Percentiles rank a stretch among this genome's conserved stretches.
These are phyloP conservation scores for Tetrahymena borealis DNA, from an alignment of 73 alveolate species.

Conservation along the genomic window DNA sequence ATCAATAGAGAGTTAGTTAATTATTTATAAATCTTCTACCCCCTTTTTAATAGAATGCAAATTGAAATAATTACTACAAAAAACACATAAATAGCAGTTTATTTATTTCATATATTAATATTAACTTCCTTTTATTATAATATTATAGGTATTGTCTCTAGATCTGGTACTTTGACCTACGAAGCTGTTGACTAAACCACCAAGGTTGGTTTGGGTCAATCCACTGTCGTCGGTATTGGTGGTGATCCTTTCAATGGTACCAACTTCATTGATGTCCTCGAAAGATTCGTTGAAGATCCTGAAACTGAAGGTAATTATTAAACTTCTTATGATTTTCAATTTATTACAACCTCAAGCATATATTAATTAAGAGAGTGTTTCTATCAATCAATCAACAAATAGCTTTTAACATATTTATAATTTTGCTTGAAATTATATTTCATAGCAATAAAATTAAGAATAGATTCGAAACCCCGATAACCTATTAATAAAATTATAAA, in stretches of 20 bases:
- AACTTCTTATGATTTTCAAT: background rate
- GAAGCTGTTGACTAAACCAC: slow-evolving; percentile 97
- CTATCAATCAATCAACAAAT: too few species aligned
- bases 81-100: background rate
- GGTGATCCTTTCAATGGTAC: slow-evolving; percentile 98
- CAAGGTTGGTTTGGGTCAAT: slow-evolving; percentile 84
- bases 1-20: background rate
- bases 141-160: slow-evolving; percentile 58
- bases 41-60: background rate
- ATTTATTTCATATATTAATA: background rate
- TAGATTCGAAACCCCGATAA: too few species aligned
- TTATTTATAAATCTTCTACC: background rate
- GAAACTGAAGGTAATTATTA: slow-evolving; percentile 73
- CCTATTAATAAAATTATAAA: too few species aligned
- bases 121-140: background rate
- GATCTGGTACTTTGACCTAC: slow-evolving; percentile 95
- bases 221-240: slow-evolving; percentile 85
- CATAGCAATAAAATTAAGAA: too few species aligned
- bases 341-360: background rate
- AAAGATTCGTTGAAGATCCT: slow-evolving; percentile 80
- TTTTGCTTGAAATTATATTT: too few species aligned
- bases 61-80: background rate
- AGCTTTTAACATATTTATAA: too few species aligned
- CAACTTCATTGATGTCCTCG: slow-evolving; percentile 90
- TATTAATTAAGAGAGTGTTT: too few species aligned